Evolutionary conservation across 164 flowering plant genomes (phyloP), one percentile per base, ranked within the genome.

Genomic region (Dillenia suffruticosa): DNA sequence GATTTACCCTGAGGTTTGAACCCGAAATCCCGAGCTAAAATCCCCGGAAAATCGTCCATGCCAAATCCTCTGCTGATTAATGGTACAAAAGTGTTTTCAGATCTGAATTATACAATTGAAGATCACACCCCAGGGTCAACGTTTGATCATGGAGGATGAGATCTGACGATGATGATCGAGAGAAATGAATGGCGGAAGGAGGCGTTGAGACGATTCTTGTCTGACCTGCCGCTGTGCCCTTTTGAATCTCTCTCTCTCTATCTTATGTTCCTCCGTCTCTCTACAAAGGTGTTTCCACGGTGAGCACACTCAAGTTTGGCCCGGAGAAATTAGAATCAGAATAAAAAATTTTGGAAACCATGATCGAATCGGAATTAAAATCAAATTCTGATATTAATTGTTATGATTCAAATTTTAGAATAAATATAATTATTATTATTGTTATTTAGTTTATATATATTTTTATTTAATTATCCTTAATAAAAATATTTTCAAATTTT

Each of bases 1-100:
- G 89, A 66, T 76, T 85, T 89, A 6, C 92, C 88, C 57, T 77
- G 84, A n/a, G 85, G 78, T 56, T 74, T 79, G 74, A 76, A 72
- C 32, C 89, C 96, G 59, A 78, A 84, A 62, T 84, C 90, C 44
- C 79, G 58, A 49, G 81, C 77, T 32, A 89, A 63, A 13, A 82
- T 49, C 46, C 86, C 85, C 1, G 79, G 79, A 58, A 87, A 82
- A 12, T 89, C 92, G 26, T 85, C 86, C 92, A 87, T 77, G 15
- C 3, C 54, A 14, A 7, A 24, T 45, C 49, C 40, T 4, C 6
- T 32, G 6, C 40, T 32, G 40, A 32, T 32, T 32, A 32, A 32
- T 32, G 5, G 40, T 44, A n/a, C 12, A 32, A 8, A 22, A 15
- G 14, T 2, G n/a, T 16, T 44, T 43, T 26, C 46, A 62, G 65